Conservation (phyloP, 805 yeast genomes). For the Naumovozyma castellii region DNA sequence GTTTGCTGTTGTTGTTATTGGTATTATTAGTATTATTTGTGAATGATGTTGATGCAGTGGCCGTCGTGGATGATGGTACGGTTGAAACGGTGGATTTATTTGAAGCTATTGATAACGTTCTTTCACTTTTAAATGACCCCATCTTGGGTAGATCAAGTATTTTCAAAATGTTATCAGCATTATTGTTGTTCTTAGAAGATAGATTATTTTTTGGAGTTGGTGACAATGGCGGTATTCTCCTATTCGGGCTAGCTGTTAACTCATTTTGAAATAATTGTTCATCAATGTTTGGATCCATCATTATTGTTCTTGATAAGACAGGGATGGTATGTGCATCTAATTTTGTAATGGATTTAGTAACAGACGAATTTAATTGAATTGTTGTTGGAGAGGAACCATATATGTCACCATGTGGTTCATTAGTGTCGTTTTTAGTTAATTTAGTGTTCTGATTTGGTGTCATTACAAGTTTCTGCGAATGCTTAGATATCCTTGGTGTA, state of each 20-base stretch:
- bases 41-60: background rate
- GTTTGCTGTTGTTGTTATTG: slow-evolving; percentile 3
- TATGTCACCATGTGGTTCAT: slow-evolving; percentile 12
- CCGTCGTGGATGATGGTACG: background rate
- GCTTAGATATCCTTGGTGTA: background rate
- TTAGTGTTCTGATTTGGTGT: background rate
- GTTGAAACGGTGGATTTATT: background rate
- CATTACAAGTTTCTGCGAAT: background rate
- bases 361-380: slow-evolving; percentile 28
- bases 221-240: slow-evolving; percentile 13
- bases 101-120: slow-evolving; percentile 7
- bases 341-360: slow-evolving; percentile 23
- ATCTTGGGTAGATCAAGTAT: slow-evolving; percentile 30
- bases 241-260: too few relatives aligned
- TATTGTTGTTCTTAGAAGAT: background rate
- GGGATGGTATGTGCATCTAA: slow-evolving; percentile 14
- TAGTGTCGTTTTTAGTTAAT: slow-evolving; percentile 2
- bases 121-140: slow-evolving; percentile 29
- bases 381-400: slow-evolving; percentile 32
- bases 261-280: slow-evolving; percentile 14
- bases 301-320: slow-evolving; percentile 6
- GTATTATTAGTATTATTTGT: background rate
- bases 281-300: slow-evolving; percentile 13
- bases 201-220: slow-evolving; percentile 26
- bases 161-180: slow-evolving; percentile 8